Evolutionary conservation across 1,139 yeast species (phyloP).

Genomic region (Geotrichum aggregatum): DNA sequence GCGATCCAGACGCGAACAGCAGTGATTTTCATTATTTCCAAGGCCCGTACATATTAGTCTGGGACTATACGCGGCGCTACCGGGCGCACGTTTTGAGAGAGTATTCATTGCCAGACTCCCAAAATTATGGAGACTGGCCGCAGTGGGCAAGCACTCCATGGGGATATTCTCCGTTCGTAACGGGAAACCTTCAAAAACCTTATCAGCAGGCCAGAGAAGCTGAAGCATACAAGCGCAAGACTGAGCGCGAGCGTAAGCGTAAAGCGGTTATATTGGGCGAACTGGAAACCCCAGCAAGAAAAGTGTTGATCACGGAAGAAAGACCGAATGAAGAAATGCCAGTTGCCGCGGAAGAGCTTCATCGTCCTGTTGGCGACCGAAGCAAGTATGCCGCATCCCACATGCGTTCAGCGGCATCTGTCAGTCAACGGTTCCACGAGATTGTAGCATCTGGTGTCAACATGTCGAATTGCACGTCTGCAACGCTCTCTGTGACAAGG

Average conservation of each 20-base stretch:
- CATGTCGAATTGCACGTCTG: constrained; percentile 53
- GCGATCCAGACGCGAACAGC: constrained; percentile 79
- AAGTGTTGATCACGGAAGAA: constrained; percentile 10
- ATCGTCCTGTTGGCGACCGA: constrained; percentile 7
- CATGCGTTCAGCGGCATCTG: constrained; percentile 3
- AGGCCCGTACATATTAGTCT: constrained; percentile 69
- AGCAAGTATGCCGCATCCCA: constrained; percentile 22
- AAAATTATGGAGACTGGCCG: constrained; percentile 53
- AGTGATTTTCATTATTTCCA: constrained; percentile 83
- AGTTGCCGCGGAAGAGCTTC: neutral
- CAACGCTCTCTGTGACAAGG: constrained; percentile 35
- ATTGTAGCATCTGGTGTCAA: constrained; percentile 79
- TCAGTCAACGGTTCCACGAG: constrained; percentile 46
- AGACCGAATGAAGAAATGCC: neutral
- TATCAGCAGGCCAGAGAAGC: constrained; percentile 11
- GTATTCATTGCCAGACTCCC: constrained; percentile 52
- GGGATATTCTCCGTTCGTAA: constrained; percentile 62
- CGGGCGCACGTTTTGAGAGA: constrained; percentile 83
- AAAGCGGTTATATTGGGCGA: constrained; percentile 15
- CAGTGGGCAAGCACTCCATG: constrained; percentile 37
- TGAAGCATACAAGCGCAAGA: constrained; percentile 15
- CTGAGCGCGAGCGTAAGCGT: constrained; percentile 19
- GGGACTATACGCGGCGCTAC: constrained; percentile 72
- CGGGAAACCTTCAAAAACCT: neutral
- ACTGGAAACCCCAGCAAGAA: constrained; percentile 14